These are phyloP conservation scores for Blastobotrys indianensis DNA, from an alignment of 1,139 yeast species.

Conservation along the genomic window DNA sequence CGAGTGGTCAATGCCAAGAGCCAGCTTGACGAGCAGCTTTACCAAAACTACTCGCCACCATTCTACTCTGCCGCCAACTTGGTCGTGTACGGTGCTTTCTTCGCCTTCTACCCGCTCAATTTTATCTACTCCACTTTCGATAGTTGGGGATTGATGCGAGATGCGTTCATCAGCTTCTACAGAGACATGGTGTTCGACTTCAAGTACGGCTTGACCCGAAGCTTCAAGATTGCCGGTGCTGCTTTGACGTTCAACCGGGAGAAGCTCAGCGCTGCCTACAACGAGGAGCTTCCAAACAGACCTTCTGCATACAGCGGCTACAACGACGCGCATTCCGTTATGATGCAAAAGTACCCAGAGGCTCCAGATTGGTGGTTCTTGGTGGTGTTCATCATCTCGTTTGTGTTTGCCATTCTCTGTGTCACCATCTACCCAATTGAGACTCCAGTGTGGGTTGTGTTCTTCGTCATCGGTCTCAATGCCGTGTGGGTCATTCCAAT, in stretches of 20 bases:
- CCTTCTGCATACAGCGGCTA: too few relatives aligned
- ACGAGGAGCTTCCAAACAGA: too few relatives aligned
- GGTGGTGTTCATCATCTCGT: slow-evolving; percentile 45
- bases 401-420: slow-evolving; percentile 41
- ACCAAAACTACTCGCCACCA: slow-evolving; percentile 44
- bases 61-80: slow-evolving; percentile 36
- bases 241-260: neutral
- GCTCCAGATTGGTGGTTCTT: too few relatives aligned
- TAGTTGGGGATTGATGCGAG: neutral
- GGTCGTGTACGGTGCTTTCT: slow-evolving; percentile 33
- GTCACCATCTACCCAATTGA: slow-evolving; percentile 39
- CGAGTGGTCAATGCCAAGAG: slow-evolving; percentile 38
- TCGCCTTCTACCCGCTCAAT: slow-evolving; percentile 47
- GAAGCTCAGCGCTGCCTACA: too few relatives aligned
- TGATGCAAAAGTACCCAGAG: slow-evolving; percentile 51
- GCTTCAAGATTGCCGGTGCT: too few relatives aligned
- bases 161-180: neutral
- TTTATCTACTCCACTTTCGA: slow-evolving; percentile 39
- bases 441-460: slow-evolving; percentile 50
- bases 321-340: slow-evolving; percentile 40
- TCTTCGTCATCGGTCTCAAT: slow-evolving; percentile 50
- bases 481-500: too few relatives aligned
- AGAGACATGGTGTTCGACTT: too few relatives aligned
- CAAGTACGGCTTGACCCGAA: too few relatives aligned
- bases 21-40: slow-evolving; percentile 22